These are phyloP conservation scores for Citrullus colocynthis DNA, from an alignment of 306 rosid species.

Conservation along the genomic window DNA sequence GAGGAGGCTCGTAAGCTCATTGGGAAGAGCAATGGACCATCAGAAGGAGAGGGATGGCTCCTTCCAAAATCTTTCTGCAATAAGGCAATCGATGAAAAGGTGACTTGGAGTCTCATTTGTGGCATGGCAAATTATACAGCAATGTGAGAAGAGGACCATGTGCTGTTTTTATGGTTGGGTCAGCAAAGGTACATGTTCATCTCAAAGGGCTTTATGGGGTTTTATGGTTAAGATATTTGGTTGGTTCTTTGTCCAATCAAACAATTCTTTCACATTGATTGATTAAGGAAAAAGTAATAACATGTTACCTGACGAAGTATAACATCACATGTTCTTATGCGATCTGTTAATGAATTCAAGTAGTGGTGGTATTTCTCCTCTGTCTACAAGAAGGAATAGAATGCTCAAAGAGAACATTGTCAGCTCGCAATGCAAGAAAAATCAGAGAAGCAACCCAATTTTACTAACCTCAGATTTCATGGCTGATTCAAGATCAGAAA, in stretches of 20 bases:
- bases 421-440: not conserved
- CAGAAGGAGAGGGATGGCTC: no score
- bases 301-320: constrained; percentile 62
- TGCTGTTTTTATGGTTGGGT: no score
- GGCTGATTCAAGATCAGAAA: constrained; percentile 86
- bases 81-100: no score
- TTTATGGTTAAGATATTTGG: no score
- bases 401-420: constrained; percentile 9
- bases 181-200: no score
- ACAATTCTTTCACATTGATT: not conserved
- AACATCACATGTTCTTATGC: constrained; percentile 81
- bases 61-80: no score
- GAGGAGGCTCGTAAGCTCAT: no score
- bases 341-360: constrained; percentile 69
- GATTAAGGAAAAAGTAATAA: not conserved
- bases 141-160: no score
- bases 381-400: constrained; percentile 36
- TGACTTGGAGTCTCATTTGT: no score
- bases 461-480: constrained; percentile 90
- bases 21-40: no score
- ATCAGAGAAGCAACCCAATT: not conserved
- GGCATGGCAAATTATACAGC: no score
- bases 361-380: constrained; percentile 96
- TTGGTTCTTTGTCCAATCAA: not conserved
- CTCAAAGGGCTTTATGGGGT: no score